Base-by-base conservation (phyloP, 805 yeast genomes). In the Allodekkera sacchari region DNA sequence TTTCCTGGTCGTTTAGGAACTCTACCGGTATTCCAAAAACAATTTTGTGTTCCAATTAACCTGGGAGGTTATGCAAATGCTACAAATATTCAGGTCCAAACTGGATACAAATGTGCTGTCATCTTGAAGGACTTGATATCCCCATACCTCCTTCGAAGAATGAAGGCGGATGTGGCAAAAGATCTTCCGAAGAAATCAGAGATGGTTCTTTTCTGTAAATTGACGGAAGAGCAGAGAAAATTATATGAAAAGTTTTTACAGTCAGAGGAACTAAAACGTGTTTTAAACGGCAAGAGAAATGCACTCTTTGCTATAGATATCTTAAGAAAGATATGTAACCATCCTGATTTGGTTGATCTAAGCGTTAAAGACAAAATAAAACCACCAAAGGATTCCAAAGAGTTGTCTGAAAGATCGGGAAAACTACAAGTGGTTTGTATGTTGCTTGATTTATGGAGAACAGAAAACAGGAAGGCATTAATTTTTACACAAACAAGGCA, bases 51-150 rank as follows among this genome's bases (percentile, higher is more conserved):
- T 5, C 98, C 98, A 0, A 92, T 92, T 27, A 89, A 87, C 48
- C 68, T 83, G 52, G 98, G 98, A n/a, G 98, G 98, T 0, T 92
- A 92, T 57, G 95, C 98, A 2, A 92, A 89, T 60, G 97, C 98
- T 0, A 77, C 94, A 1, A 92, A 92, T 52, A 73, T 92, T 3
- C 96, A 92, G 52, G 97, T 92, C 0, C 96, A 89, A 50, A 79
- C 96, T 1, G 96, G 96, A 2, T 88, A 84, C 50, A 85, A 85
- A 52, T 92, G 97, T 61, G 98, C 98, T 0, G 92, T 88, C 4
- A 78, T 89, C 3, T 59, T 92, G 32, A 65, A 95, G 31, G 95
- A 92, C 45, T 57, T 89, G 43, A 84, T 92, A 8, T 75, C 95
- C 3, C 98, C 98, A 0, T 92, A 87, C 53, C 58, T 92, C 32